Conservation (phyloP, 306 rosid genomes). For the Castanospermum australe region DNA sequence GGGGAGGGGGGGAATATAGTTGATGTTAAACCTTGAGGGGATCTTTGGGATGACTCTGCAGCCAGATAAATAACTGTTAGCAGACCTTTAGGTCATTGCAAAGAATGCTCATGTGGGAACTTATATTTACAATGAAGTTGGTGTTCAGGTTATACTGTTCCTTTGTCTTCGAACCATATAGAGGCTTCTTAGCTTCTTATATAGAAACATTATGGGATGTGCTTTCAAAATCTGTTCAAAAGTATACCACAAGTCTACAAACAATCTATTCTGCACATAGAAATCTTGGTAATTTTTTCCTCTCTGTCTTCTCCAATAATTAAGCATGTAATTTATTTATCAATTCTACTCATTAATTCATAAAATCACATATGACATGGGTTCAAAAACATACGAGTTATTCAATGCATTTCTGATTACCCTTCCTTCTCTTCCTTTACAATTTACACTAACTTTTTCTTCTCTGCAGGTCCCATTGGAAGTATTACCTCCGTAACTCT, state of each 20-base stretch:
- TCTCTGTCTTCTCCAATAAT: background rate
- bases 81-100: background rate
- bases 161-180: background rate
- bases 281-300: background rate
- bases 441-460: background rate
- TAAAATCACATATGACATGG: background rate
- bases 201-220: background rate
- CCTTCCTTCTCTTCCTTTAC: background rate
- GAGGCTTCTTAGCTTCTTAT: background rate
- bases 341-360: conserved; percentile 9
- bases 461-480: conserved; percentile 68
- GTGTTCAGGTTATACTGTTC: background rate
- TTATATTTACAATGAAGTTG: background rate
- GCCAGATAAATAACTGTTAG: background rate
- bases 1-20: background rate
- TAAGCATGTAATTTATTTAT: background rate
- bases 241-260: background rate
- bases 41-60: background rate
- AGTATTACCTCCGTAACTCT: conserved; percentile 71
- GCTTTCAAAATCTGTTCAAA: conserved; percentile 6
- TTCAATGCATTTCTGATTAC: background rate
- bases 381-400: background rate
- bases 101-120: background rate
- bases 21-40: background rate
- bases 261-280: background rate